Conservation (phyloP, 345 rosid species). For the Garcia nutans region DNA sequence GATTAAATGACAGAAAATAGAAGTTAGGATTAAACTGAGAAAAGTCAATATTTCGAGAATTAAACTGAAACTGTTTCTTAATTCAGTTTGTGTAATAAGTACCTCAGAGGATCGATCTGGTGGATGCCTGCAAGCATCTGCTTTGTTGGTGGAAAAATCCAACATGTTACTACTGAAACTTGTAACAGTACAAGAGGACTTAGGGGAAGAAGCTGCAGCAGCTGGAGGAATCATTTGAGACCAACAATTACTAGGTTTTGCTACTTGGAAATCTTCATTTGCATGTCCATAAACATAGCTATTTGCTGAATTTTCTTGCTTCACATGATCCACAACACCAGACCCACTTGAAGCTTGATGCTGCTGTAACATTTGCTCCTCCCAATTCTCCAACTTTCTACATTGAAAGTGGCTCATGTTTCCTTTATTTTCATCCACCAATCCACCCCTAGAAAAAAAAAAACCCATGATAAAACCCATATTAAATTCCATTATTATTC, state of each 20-base stretch:
- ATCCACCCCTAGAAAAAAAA: conserved; percentile 53
- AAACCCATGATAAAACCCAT: conserved; percentile 1
- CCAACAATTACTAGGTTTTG: conserved; percentile 38
- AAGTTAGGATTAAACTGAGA: too few species aligned
- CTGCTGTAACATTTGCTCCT: conserved; percentile 58
- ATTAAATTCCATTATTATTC: neutral
- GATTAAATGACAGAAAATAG: too few species aligned
- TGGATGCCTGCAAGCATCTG: conserved; percentile 52
- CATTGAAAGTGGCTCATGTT: conserved; percentile 47
- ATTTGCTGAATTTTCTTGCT: conserved; percentile 62
- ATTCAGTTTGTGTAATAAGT: neutral
- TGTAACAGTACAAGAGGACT: conserved; percentile 52
- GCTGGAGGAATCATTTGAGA: conserved; percentile 45
- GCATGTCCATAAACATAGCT: conserved; percentile 46
- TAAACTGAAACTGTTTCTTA: too few species aligned
- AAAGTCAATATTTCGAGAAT: too few species aligned
- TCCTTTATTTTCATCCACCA: conserved; percentile 59
- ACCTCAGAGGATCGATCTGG: conserved; percentile 83
- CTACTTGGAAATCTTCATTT: conserved; percentile 37
- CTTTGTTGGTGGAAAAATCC: conserved; percentile 61
- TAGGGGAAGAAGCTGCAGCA: conserved; percentile 53
- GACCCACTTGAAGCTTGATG: conserved; percentile 42
- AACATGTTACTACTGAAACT: conserved; percentile 60
- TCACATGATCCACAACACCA: conserved; percentile 37
- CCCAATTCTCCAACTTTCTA: conserved; percentile 65